These are phyloP conservation scores for Saccharomycopsis sp. DNA, from an alignment of 805 yeast genomes.

Conservation along the genomic window DNA sequence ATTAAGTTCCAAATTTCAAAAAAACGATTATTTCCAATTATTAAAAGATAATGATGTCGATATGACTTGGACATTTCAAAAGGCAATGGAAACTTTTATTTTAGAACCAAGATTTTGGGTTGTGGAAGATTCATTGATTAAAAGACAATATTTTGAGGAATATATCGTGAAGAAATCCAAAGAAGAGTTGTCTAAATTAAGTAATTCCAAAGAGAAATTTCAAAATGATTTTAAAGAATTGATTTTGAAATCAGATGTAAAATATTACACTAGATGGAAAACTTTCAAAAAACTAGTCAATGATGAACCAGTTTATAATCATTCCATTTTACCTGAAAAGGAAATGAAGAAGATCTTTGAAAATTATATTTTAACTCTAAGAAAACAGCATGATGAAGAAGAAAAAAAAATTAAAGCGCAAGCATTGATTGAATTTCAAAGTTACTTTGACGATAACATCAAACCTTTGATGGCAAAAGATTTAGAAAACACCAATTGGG, in stretches of 20 bases:
- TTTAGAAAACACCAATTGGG: conserved; percentile 32
- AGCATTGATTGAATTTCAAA: conserved; percentile 43
- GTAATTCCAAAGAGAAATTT: conserved; percentile 43
- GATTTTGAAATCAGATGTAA: conserved; percentile 32
- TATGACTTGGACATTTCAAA: conserved; percentile 64
- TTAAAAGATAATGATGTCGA: conserved; percentile 49
- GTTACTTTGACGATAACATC: conserved; percentile 38
- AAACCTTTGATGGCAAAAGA: conserved; percentile 16
- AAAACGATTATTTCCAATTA: conserved; percentile 36
- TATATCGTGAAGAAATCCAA: conserved; percentile 42
- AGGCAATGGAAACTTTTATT: conserved; percentile 49
- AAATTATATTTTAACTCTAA: conserved; percentile 36
- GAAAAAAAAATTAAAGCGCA: conserved; percentile 28
- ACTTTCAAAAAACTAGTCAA: conserved; percentile 41
- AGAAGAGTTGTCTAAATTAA: conserved; percentile 42
- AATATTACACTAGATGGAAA: conserved; percentile 54
- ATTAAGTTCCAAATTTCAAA: neutral
- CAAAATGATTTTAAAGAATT: conserved; percentile 41
- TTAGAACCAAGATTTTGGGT: conserved; percentile 59
- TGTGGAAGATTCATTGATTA: conserved; percentile 46
- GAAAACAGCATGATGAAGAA: conserved; percentile 22
- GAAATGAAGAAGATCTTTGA: conserved; percentile 45
- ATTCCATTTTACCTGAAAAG: conserved; percentile 46
- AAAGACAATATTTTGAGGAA: conserved; percentile 55
- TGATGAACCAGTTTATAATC: conserved; percentile 58